A percentile compares a stretch with the other conserved stretches of the same genome.
phyloP scores from a whole-genome alignment of 768 basidiomycete genomes.

The Naganishia vishniacii region DNA sequence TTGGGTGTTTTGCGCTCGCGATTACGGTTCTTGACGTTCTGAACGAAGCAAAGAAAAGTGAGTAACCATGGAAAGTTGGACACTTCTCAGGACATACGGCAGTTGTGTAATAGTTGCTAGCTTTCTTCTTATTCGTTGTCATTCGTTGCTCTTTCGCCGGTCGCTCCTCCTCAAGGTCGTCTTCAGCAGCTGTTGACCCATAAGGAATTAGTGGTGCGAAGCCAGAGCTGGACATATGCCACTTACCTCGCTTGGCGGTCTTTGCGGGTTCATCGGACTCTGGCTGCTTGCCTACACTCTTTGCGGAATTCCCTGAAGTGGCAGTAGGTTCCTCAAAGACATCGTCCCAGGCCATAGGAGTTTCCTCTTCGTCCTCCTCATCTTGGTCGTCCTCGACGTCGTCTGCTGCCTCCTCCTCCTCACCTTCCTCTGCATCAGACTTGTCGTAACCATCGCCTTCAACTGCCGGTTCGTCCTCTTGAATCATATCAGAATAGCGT shows the following conservation, averaged over 20 bases:
- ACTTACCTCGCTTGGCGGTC: constrained; percentile 38
- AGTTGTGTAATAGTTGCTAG: constrained; percentile 77
- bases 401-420: constrained; percentile 48
- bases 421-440: constrained; percentile 44
- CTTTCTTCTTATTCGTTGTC: constrained; percentile 94
- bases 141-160: constrained; percentile 66
- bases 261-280: constrained; percentile 28
- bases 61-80: background rate
- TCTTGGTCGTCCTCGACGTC: constrained; percentile 30
- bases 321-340: constrained; percentile 41
- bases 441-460: constrained; percentile 41
- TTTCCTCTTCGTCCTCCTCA: constrained; percentile 25
- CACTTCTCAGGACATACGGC: constrained; percentile 44
- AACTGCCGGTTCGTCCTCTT: constrained; percentile 37
- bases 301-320: constrained; percentile 31
- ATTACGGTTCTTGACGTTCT: constrained; percentile 49
- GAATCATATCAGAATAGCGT: constrained; percentile 55
- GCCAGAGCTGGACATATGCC: background rate
- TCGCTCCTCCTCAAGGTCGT: constrained; percentile 53
- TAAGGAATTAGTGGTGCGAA: background rate
- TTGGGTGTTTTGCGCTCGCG: constrained; percentile 44
- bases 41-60: constrained; percentile 17
- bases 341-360: constrained; percentile 22
- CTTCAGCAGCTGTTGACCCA: constrained; percentile 45
- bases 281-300: constrained; percentile 6